Percentiles rank a stretch among this genome's conserved stretches.
Evolutionary conservation across 352 stramenopile genomes (phyloP).

Genomic region (Phytopythium oedochilum): DNA sequence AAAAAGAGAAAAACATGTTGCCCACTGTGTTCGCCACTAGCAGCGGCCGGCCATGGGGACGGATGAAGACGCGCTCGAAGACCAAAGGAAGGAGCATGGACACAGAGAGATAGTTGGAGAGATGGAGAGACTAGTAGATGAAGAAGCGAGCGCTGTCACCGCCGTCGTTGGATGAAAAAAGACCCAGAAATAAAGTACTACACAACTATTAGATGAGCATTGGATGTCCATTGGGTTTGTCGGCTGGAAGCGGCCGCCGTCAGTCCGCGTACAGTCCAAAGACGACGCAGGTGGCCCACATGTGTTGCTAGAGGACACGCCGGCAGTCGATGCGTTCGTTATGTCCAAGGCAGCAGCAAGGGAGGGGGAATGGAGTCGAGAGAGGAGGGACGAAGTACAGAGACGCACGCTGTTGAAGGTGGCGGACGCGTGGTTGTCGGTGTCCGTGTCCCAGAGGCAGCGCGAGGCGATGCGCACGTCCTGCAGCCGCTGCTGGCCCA

Average conservation of each 20-base stretch:
- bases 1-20: conserved; percentile 1
- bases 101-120: too few species aligned
- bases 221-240: background rate
- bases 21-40: background rate
- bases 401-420: conserved; percentile 81
- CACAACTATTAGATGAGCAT: background rate
- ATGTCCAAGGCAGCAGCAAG: too few species aligned
- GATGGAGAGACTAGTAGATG: background rate
- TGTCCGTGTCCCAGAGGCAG: conserved; percentile 92
- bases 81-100: too few species aligned
- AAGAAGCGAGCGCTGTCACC: background rate
- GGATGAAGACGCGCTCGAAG: too few species aligned
- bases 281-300: conserved; percentile 88
- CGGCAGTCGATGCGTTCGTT: too few species aligned
- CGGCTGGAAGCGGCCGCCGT: conserved; percentile 15
- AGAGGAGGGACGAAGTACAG: too few species aligned
- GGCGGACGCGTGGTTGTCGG: conserved; percentile 91
- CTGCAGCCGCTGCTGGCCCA: conserved; percentile 92
- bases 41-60: too few species aligned
- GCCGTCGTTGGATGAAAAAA: background rate
- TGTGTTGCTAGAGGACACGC: conserved; percentile 43
- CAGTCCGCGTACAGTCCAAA: conserved; percentile 91
- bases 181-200: conserved; percentile 52
- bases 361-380: too few species aligned
- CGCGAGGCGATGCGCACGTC: conserved; percentile 91